phyloP scores from a whole-genome alignment of 192 early-diverging fungal species.

The Umbelopsis sp. region DNA sequence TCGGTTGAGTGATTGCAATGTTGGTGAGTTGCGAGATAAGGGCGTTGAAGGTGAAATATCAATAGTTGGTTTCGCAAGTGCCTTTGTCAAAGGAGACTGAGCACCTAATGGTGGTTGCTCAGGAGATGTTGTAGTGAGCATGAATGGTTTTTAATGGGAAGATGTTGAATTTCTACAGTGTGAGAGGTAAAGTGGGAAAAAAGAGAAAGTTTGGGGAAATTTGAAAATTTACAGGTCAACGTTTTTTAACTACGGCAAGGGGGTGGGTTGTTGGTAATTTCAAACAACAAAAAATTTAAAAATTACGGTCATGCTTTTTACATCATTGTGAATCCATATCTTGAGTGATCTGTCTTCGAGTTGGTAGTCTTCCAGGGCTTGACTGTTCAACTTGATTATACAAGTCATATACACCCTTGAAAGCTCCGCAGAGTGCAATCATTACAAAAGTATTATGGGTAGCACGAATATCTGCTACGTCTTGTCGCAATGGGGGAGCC shows the following conservation, averaged over 20 bases:
- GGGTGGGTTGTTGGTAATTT: neutral
- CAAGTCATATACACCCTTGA: neutral
- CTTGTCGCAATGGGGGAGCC: neutral
- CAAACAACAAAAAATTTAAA: no score
- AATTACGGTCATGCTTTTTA: neutral
- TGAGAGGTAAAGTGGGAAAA: neutral
- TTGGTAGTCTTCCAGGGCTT: neutral
- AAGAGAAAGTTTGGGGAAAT: neutral
- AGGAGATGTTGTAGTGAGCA: slow-evolving; percentile 9
- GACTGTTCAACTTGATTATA: neutral
- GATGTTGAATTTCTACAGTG: neutral
- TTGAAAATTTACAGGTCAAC: neutral
- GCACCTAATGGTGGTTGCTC: slow-evolving; percentile 3
- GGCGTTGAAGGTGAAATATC: slow-evolving; percentile 14
- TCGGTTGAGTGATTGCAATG: neutral
- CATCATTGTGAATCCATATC: neutral
- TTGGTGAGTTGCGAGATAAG: slow-evolving; percentile 15
- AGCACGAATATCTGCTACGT: neutral
- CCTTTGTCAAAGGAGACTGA: slow-evolving; percentile 12
- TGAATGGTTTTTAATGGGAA: neutral
- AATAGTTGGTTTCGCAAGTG: neutral
- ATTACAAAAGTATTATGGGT: neutral
- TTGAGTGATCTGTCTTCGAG: neutral
- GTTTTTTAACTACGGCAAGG: neutral
- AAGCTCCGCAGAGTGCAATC: neutral